These are phyloP conservation scores for Stropharia rugosoannulata DNA, from an alignment of 768 basidiomycete genomes.

Conservation along the genomic window DNA sequence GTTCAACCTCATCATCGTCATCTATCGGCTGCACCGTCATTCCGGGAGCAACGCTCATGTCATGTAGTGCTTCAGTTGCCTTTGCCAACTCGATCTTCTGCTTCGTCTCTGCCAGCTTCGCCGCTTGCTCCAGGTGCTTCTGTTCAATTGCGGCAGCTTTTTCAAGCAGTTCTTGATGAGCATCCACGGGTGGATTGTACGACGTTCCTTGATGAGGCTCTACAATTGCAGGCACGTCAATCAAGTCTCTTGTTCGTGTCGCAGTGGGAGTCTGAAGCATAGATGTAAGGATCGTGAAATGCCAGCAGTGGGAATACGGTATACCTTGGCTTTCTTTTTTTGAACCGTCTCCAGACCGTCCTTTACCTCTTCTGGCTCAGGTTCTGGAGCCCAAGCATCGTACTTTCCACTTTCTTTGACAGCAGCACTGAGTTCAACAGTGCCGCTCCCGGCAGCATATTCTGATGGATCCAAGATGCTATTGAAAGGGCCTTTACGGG, in stretches of 20 bases:
- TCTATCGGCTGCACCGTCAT: constrained; percentile 59
- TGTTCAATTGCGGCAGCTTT: constrained; percentile 69
- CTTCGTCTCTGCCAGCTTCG: constrained; percentile 52
- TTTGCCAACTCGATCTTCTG: constrained; percentile 54
- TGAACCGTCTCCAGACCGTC: constrained; percentile 43
- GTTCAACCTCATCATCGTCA: constrained; percentile 37
- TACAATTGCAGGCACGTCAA: constrained; percentile 62
- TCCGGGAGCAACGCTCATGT: constrained; percentile 48
- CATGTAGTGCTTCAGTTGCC: constrained; percentile 28
- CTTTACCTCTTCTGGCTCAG: constrained; percentile 33
- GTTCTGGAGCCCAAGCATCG: constrained; percentile 56
- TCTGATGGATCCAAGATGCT: constrained; percentile 67
- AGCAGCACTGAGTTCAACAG: constrained; percentile 64
- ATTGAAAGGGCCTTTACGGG: constrained; percentile 72
- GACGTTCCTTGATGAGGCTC: constrained; percentile 83
- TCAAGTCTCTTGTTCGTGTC: constrained; percentile 46
- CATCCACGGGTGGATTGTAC: constrained; percentile 81
- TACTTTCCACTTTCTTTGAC: constrained; percentile 67
- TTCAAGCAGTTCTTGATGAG: constrained; percentile 70
- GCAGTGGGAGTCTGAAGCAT: constrained; percentile 45
- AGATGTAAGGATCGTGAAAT: neutral
- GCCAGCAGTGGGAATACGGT: constrained; percentile 4
- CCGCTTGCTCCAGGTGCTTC: constrained; percentile 50
- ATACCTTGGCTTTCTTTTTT: constrained; percentile 54
- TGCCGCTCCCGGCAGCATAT: constrained; percentile 62